Percentiles rank a stretch among this genome's conserved stretches.
These are phyloP conservation scores for Musa schizocarpa DNA, from an alignment of 176 grass and related monocot species.

Conservation along the genomic window DNA sequence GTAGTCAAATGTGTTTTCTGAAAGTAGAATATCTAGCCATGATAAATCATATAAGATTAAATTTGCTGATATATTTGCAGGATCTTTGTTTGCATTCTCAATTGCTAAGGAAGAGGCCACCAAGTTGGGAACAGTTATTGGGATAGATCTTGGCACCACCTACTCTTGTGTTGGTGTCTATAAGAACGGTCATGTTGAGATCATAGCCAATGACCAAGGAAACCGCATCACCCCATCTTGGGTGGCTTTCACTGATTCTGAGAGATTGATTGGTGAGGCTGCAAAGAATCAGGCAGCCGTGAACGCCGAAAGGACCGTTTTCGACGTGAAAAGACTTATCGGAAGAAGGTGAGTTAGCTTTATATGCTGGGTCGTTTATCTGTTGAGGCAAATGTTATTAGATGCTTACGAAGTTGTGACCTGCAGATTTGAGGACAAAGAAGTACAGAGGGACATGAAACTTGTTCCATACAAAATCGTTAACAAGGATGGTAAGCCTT, in stretches of 20 bases:
- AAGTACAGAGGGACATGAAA: constrained; percentile 65
- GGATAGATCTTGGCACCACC: constrained; percentile 38
- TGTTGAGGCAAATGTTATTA: neutral
- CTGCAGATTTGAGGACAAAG: constrained; percentile 39
- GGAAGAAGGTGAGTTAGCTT: constrained; percentile 26
- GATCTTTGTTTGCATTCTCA: constrained; percentile 29
- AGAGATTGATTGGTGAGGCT: constrained; percentile 80
- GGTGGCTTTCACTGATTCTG: constrained; percentile 60
- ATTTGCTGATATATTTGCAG: constrained; percentile 16
- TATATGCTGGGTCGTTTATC: neutral
- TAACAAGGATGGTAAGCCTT: constrained; percentile 47
- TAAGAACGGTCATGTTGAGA: constrained; percentile 51
- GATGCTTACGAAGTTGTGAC: neutral
- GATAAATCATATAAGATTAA: neutral
- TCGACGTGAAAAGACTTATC: constrained; percentile 58
- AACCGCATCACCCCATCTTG: constrained; percentile 60
- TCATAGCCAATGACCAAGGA: constrained; percentile 48
- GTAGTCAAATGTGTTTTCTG: neutral
- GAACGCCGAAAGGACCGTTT: constrained; percentile 47
- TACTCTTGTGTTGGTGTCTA: constrained; percentile 50
- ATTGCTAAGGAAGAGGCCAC: constrained; percentile 37
- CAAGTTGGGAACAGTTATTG: constrained; percentile 31
- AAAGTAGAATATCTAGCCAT: neutral
- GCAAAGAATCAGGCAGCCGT: constrained; percentile 72
- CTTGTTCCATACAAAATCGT: constrained; percentile 61